Conservation (phyloP, 106 monocot species). For the Dioscorea alata region DNA sequence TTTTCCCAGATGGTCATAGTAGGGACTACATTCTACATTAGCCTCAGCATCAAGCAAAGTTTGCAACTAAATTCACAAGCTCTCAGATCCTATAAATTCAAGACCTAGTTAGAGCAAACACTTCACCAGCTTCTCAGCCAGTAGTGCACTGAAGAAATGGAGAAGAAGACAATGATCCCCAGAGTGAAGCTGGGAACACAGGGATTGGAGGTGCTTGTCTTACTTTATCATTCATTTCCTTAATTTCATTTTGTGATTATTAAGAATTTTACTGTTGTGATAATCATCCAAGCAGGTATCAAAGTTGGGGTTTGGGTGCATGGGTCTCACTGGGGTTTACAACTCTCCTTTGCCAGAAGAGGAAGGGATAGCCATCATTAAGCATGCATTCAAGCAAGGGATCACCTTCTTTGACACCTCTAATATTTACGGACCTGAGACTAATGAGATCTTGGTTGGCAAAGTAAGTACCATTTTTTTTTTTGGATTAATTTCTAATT, state of each 20-base stretch:
- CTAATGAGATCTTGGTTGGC: constrained; percentile 35
- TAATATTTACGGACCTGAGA: constrained; percentile 49
- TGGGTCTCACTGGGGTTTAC: constrained; percentile 55
- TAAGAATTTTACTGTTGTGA: too few relatives aligned
- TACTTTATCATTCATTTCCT: neutral
- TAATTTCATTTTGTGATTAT: neutral
- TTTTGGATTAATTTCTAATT: too few relatives aligned
- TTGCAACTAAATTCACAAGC: too few relatives aligned
- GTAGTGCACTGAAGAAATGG: too few relatives aligned
- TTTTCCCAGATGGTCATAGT: too few relatives aligned
- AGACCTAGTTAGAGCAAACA: too few relatives aligned
- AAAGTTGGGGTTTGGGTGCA: constrained; percentile 69
- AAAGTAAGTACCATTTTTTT: constrained; percentile 21
- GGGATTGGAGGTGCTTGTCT: neutral
- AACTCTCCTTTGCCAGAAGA: constrained; percentile 46
- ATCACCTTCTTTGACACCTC: constrained; percentile 86
- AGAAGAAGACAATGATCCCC: neutral
- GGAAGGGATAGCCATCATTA: constrained; percentile 42
- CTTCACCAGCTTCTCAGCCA: too few relatives aligned
- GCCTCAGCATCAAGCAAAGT: too few relatives aligned
- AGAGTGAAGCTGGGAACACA: constrained; percentile 7
- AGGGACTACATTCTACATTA: too few relatives aligned
- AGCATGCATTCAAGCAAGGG: constrained; percentile 49
- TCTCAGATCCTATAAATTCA: too few relatives aligned
- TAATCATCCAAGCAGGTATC: constrained; percentile 33